Conservation (phyloP, 345 rosid genomes). For the Carallia pectinifolia region DNA sequence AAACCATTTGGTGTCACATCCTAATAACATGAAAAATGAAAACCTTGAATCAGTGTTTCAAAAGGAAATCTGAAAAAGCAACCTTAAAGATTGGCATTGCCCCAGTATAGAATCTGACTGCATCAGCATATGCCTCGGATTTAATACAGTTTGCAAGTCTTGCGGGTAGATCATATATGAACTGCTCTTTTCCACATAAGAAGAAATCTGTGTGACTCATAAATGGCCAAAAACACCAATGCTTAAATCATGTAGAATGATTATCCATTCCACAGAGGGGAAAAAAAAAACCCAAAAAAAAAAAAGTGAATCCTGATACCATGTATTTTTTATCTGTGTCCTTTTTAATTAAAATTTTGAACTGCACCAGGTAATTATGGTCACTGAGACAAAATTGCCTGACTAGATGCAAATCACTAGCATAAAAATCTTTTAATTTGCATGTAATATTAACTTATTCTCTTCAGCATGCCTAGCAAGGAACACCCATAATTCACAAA, state of each 20-base stretch:
- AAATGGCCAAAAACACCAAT: constrained; percentile 21
- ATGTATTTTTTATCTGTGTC: neutral
- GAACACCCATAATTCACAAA: neutral
- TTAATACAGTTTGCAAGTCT: constrained; percentile 91
- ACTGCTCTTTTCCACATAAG: constrained; percentile 71
- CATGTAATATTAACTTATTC: neutral
- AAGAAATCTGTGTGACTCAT: constrained; percentile 39
- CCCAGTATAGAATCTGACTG: constrained; percentile 91
- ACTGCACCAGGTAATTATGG: neutral
- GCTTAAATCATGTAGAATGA: neutral
- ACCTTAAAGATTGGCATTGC: constrained; percentile 99
- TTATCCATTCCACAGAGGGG: neutral
- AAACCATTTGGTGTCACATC: constrained; percentile 11
- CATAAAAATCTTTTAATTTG: neutral
- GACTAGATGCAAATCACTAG: neutral
- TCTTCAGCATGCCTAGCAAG: neutral
- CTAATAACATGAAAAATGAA: constrained; percentile 1
- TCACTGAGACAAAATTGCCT: constrained; percentile 7
- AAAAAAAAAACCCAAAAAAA: neutral
- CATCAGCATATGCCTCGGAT: constrained; percentile 92
- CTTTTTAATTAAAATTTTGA: neutral
- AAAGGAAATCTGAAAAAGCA: constrained; percentile 1
- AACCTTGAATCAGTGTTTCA: neutral
- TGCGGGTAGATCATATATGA: constrained; percentile 97
- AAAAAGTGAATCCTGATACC: neutral